Conservation (phyloP, 179 eudicot genomes). For the Kewa caespitosa region DNA sequence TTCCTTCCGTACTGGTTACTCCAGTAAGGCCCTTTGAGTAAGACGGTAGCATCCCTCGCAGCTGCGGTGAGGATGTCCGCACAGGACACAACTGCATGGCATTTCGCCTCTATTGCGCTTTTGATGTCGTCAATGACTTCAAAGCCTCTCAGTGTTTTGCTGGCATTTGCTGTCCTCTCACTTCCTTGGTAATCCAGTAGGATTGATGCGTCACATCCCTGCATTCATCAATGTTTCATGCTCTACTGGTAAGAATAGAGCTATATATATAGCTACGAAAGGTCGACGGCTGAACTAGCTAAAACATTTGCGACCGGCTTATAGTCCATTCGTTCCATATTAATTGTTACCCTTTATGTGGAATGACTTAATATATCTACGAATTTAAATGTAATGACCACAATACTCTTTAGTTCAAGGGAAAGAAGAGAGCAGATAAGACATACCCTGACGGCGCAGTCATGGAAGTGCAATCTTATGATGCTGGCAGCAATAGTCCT, state of each 20-base stretch:
- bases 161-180: conserved; percentile 53
- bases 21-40: conserved; percentile 73
- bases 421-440: neutral
- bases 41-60: conserved; percentile 70
- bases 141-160: conserved; percentile 72
- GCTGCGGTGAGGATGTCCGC: conserved; percentile 77
- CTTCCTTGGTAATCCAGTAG: conserved; percentile 51
- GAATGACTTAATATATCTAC: too few species aligned
- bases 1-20: conserved; percentile 60
- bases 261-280: neutral
- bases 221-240: neutral
- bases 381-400: too few species aligned
- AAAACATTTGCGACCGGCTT: neutral
- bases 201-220: conserved; percentile 88
- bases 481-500: conserved; percentile 60
- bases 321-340: too few species aligned
- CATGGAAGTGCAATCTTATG: conserved; percentile 70
- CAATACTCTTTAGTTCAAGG: neutral
- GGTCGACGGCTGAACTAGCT: neutral
- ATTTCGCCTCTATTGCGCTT: conserved; percentile 50
- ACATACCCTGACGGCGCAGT: conserved; percentile 64
- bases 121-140: conserved; percentile 67
- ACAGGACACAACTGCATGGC: conserved; percentile 69
- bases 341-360: too few species aligned
- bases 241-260: neutral